These are phyloP conservation scores for Pythium brassicae DNA, from an alignment of 352 stramenopile species.

Conservation along the genomic window DNA sequence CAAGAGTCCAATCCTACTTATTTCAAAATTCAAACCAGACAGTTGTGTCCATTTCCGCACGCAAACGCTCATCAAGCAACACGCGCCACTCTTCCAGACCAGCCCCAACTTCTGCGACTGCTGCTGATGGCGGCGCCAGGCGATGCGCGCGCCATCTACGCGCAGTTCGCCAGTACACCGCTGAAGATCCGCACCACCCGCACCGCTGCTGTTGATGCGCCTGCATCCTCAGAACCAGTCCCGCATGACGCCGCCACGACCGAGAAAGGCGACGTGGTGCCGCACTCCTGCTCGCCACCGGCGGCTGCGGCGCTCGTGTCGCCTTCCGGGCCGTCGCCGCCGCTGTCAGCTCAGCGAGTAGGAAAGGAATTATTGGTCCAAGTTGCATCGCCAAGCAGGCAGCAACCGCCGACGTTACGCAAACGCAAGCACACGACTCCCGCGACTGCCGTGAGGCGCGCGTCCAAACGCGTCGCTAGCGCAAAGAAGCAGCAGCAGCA, in stretches of 20 bases:
- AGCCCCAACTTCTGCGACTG: too few relatives aligned
- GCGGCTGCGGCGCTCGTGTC: slow-evolving; percentile 1
- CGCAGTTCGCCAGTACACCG: slow-evolving; percentile 38
- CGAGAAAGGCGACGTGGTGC: not conserved
- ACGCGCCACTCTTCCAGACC: too few relatives aligned
- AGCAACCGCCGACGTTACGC: not conserved
- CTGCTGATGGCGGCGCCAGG: slow-evolving; percentile 14
- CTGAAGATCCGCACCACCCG: slow-evolving; percentile 31
- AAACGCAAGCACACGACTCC: not conserved
- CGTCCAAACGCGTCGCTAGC: slow-evolving; percentile 35
- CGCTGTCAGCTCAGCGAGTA: not conserved
- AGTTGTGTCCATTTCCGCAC: slow-evolving; percentile 3
- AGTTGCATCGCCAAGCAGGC: too few relatives aligned
- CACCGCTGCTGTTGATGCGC: not conserved
- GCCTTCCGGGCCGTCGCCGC: slow-evolving; percentile 9
- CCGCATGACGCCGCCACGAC: not conserved
- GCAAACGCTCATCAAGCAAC: not conserved
- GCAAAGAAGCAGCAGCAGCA: slow-evolving; percentile 21
- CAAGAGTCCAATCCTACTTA: too few relatives aligned
- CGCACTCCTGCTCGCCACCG: not conserved
- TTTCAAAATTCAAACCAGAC: slow-evolving; percentile 6
- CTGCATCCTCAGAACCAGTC: not conserved
- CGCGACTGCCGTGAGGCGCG: not conserved
- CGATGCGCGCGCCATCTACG: slow-evolving; percentile 31
- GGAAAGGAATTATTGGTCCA: too few relatives aligned